phyloP scores from a whole-genome alignment of 495 filamentous ascomycete species.

The Podospora anserina region DNA sequence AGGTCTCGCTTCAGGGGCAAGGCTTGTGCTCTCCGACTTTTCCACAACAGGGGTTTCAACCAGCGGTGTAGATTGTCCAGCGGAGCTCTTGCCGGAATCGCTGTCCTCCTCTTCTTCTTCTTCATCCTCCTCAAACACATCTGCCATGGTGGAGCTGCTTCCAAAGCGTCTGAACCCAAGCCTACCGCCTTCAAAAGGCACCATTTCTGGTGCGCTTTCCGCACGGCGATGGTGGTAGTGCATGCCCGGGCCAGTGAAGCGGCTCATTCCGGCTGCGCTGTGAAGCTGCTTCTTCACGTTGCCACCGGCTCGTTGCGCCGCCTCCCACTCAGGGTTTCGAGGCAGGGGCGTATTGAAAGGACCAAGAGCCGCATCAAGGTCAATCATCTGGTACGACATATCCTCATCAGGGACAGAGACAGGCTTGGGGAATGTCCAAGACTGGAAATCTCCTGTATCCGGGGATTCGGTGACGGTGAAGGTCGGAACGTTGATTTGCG shows the following conservation, averaged over 20 bases:
- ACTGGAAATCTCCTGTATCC: constrained; percentile 22
- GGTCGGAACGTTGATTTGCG: constrained; percentile 27
- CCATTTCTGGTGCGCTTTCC: constrained; percentile 88
- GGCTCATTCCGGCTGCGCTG: constrained; percentile 74
- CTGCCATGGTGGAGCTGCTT: constrained; percentile 69
- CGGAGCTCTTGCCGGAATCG: constrained; percentile 25
- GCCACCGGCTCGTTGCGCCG: constrained; percentile 55
- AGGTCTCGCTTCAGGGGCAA: neutral
- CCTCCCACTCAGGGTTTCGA: constrained; percentile 55
- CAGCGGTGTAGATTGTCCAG: constrained; percentile 30
- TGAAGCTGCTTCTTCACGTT: constrained; percentile 75
- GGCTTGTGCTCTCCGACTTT: constrained; percentile 12
- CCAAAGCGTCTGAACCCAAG: constrained; percentile 57
- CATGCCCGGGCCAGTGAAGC: constrained; percentile 77
- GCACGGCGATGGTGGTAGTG: constrained; percentile 83
- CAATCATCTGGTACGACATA: constrained; percentile 73
- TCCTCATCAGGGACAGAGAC: constrained; percentile 48
- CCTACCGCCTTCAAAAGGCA: constrained; percentile 68
- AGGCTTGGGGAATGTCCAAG: constrained; percentile 23
- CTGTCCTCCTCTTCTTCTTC: constrained; percentile 73
- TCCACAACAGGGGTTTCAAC: constrained; percentile 21
- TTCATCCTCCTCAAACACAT: constrained; percentile 96
- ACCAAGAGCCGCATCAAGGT: constrained; percentile 91
- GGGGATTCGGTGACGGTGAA: constrained; percentile 31
- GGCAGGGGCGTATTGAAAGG: constrained; percentile 81